phyloP scores from a whole-genome alignment of 2,329 filamentous ascomycete genomes.

The Colletotrichum tofieldiae region DNA sequence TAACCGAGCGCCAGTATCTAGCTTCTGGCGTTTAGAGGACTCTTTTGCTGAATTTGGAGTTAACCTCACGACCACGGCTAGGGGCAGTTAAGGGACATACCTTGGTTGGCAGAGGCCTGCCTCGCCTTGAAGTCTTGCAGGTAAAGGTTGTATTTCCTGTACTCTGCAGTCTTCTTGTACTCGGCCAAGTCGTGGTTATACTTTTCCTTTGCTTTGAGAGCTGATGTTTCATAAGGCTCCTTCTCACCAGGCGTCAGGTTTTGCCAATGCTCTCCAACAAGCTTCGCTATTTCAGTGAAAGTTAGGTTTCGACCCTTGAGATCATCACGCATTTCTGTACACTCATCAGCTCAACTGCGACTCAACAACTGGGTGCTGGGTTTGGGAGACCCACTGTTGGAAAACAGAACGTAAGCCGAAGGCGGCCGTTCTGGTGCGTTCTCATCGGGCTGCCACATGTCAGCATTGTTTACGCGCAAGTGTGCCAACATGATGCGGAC shows the following conservation, averaged over 20 bases:
- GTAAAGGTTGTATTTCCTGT: conserved; percentile 79
- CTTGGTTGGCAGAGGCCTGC: conserved; percentile 72
- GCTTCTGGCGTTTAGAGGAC: conserved; percentile 64
- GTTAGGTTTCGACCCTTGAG: conserved; percentile 82
- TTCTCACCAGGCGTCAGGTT: conserved; percentile 77
- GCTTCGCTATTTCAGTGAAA: conserved; percentile 87
- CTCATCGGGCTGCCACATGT: conserved; percentile 74
- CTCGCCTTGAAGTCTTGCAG: conserved; percentile 84
- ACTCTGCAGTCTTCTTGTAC: conserved; percentile 84
- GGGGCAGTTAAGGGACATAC: conserved; percentile 54
- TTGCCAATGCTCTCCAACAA: conserved; percentile 88
- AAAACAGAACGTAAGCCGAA: conserved; percentile 89
- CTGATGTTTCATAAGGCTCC: conserved; percentile 81
- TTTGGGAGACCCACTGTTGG: conserved; percentile 75
- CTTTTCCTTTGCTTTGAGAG: conserved; percentile 81
- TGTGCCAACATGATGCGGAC: not conserved
- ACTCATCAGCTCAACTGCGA: conserved; percentile 12
- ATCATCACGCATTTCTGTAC: conserved; percentile 80
- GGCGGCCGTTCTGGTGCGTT: conserved; percentile 85
- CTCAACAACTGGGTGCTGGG: not conserved
- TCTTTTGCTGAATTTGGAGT: conserved; percentile 60
- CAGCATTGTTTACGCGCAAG: conserved; percentile 11
- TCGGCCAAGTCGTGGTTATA: conserved; percentile 81
- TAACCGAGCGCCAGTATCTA: conserved; percentile 56
- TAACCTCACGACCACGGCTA: not conserved